Base-by-base conservation (phyloP, 441 rosid genomes). In the Mallotus repandus region DNA sequence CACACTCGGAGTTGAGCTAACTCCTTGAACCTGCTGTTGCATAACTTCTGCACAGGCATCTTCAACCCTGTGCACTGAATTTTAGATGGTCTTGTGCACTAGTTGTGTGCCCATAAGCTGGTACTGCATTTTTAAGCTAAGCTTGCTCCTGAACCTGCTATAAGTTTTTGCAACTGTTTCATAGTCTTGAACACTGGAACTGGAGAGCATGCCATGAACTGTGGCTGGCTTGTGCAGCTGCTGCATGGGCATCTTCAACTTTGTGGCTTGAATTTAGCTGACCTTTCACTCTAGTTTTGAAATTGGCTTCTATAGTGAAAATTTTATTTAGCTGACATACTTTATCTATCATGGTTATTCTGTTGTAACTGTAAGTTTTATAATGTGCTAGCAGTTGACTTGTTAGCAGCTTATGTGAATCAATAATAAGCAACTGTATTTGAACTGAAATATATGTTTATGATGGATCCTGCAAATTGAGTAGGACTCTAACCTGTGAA, bases 401-500 rank as follows among this genome's bases (percentile, higher is more conserved):
- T n/a, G 53, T 48, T 25, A 4, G 66, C 52, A 1, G 7, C 29
- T 15, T 8, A 12, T 46, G 18, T 35, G 52, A 53, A 62, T 14
- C 59, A 49, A 46, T 52, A 48, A 41, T 13, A 16, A 16, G 56
- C 43, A 16, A 63, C 53, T 66, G n/a, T 56, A 29, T 69, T 64
- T 49, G 69, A 46, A 49, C 55, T 58, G 57, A 66, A 58, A 49
- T 66, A 45, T 41, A 43, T 11, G 10, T 48, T 48, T 69, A 52
- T 25, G 22, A 63, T 61, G 8, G 13, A 53, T 66, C 22, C 48
- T 53, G 60, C 57, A 70, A 25, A 48, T 63, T 64, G 62, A 73
- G 57, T 4, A n/a, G 29, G 69, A 63, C 49, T 29, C 77, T 79
- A 79, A 85, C 56, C 70, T 77, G 70, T 73, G 78, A n/a, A 71